Conservation (phyloP, 495 filamentous ascomycete species). For the Neurospora terricola region DNA sequence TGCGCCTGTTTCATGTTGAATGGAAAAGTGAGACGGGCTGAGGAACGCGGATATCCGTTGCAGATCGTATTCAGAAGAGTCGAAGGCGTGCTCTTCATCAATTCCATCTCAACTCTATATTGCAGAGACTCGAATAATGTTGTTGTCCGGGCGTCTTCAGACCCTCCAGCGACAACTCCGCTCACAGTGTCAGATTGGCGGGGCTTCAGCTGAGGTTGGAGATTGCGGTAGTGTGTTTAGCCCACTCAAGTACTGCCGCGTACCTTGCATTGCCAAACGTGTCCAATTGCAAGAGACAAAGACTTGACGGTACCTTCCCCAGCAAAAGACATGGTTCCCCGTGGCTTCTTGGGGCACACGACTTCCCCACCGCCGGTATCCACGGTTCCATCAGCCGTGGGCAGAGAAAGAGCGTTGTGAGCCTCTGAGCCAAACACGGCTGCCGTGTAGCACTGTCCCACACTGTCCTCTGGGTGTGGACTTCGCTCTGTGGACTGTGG, state of each 20-base stretch:
- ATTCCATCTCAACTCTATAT: not conserved
- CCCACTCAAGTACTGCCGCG: slow-evolving; percentile 3
- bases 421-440: not conserved
- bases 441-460: not conserved
- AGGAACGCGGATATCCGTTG: not conserved
- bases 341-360: not conserved
- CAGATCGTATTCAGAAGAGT: not conserved
- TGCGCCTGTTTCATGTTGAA: not conserved
- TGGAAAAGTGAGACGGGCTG: not conserved
- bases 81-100: not conserved
- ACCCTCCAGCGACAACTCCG: not conserved
- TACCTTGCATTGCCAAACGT: slow-evolving; percentile 2
- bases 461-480: not conserved
- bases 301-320: not conserved
- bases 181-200: not conserved
- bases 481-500: not conserved
- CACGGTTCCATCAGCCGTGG: not conserved
- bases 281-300: not conserved
- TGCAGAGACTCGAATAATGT: not conserved
- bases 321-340: not conserved
- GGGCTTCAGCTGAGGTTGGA: not conserved
- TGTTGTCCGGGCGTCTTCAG: not conserved
- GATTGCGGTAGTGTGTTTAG: not conserved
- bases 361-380: not conserved
- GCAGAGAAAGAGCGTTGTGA: not conserved